A percentile compares a stretch with the other conserved stretches of the same genome.
Conservation (phyloP, 2,329 filamentous ascomycete genomes). For the Endothia cerciana region DNA sequence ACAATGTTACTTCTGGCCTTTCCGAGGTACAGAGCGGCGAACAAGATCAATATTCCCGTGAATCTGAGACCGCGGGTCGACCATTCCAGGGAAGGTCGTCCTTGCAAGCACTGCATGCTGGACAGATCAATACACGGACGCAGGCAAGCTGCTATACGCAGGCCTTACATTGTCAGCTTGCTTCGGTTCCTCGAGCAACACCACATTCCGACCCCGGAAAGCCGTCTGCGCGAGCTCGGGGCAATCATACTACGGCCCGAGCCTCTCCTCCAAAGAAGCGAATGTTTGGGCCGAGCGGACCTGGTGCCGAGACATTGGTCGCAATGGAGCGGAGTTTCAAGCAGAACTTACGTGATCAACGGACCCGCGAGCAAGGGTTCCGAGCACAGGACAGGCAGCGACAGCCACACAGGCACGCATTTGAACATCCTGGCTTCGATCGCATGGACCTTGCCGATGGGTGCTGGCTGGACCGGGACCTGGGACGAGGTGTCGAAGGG, state of each 20-base stretch:
- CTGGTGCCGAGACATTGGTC: constrained; percentile 34
- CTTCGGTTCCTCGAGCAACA: not conserved
- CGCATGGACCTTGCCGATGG: constrained; percentile 9
- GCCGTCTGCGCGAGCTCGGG: not conserved
- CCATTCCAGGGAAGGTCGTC: not conserved
- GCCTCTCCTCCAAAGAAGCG: constrained; percentile 36
- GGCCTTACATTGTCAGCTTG: not conserved
- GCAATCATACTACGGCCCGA: not conserved
- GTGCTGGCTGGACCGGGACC: not conserved
- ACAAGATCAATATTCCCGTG: not conserved
- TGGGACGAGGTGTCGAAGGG: not conserved
- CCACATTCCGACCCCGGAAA: not conserved
- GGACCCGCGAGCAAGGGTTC: constrained; percentile 24
- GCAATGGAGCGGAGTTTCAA: constrained; percentile 37
- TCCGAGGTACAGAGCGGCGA: not conserved
- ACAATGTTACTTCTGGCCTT: not conserved
- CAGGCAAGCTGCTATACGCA: constrained; percentile 1
- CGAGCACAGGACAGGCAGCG: constrained; percentile 1
- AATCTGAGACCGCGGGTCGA: not conserved
- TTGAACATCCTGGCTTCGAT: not conserved
- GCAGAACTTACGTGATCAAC: constrained; percentile 35
- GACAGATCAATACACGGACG: not conserved
- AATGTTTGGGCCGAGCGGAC: constrained; percentile 40
- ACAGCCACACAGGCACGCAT: not conserved
- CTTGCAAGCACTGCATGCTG: not conserved